Percentiles rank a stretch among this genome's conserved stretches.
Evolutionary conservation across 371 early-diverging fungal species (phyloP).

Genomic region (Circinella minor): DNA sequence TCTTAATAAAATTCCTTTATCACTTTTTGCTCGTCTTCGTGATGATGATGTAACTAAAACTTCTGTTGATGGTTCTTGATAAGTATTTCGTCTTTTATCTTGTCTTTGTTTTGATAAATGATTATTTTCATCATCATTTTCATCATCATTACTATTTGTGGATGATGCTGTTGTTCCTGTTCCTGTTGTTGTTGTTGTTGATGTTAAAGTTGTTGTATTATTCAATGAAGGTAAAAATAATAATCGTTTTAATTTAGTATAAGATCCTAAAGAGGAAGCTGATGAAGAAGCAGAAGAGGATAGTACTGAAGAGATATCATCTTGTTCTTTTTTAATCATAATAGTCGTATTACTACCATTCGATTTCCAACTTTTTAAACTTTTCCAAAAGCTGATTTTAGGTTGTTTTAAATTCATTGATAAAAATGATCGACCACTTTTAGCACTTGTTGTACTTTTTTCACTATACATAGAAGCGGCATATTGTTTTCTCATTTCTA

Average conservation of each 20-base stretch:
- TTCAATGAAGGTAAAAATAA: background rate
- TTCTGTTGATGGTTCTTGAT: background rate
- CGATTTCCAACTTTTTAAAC: slow-evolving; percentile 28
- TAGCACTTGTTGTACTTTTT: slow-evolving; percentile 49
- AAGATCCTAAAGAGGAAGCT: slow-evolving; percentile 8
- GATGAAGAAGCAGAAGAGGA: slow-evolving; percentile 9
- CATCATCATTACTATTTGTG: no score
- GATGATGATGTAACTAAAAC: background rate
- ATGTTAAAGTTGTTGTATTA: no score
- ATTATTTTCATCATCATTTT: no score
- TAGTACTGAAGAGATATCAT: background rate
- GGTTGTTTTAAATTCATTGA: slow-evolving; percentile 30
- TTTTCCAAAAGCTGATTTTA: slow-evolving; percentile 32
- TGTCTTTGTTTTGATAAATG: slow-evolving; percentile 1
- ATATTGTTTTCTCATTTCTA: slow-evolving; percentile 33
- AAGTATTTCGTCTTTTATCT: background rate
- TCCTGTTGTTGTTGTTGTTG: no score
- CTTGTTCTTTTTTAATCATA: background rate
- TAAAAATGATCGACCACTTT: slow-evolving; percentile 44
- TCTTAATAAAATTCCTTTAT: slow-evolving; percentile 6
- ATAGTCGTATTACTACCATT: background rate
- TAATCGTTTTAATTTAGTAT: slow-evolving; percentile 3
- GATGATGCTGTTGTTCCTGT: no score
- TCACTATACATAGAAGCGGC: slow-evolving; percentile 48
- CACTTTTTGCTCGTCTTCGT: background rate